Evolutionary conservation across 345 rosid genomes (phyloP).

Genomic region (Hypericum perforatum): DNA sequence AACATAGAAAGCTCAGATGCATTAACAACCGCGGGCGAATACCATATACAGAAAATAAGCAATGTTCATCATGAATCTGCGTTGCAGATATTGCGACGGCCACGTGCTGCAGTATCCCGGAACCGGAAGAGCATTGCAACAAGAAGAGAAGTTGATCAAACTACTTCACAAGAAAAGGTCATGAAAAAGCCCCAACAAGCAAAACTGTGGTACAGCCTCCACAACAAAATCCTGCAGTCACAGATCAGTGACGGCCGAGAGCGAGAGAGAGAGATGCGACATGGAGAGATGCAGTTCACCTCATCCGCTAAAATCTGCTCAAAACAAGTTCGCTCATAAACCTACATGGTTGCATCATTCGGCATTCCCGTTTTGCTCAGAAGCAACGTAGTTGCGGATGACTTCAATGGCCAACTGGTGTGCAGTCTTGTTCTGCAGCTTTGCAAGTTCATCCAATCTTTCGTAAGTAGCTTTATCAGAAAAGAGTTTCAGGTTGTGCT

Average conservation of each 20-base stretch:
- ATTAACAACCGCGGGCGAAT: no score
- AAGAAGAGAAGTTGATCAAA: no score
- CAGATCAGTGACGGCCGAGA: conserved; percentile 24
- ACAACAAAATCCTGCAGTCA: conserved; percentile 26
- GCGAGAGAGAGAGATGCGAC: neutral
- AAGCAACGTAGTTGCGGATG: conserved; percentile 46
- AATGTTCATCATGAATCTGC: no score
- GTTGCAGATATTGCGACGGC: no score
- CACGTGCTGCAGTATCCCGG: no score
- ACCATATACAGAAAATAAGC: no score
- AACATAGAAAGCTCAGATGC: no score
- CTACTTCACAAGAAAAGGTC: no score
- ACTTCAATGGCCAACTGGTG: conserved; percentile 60
- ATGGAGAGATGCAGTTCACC: conserved; percentile 16
- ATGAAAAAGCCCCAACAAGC: neutral
- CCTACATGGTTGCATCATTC: conserved; percentile 23
- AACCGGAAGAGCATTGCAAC: no score
- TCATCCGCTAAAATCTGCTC: conserved; percentile 3
- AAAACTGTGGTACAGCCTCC: conserved; percentile 14
- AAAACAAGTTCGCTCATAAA: neutral
- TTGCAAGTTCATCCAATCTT: conserved; percentile 52
- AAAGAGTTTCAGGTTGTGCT: conserved; percentile 46
- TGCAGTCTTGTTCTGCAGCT: conserved; percentile 54
- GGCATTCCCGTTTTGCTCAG: conserved; percentile 47
- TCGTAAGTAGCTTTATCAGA: conserved; percentile 56